A percentile compares a stretch with the other conserved stretches of the same genome.
phyloP scores from a whole-genome alignment of 2,329 filamentous ascomycete genomes.

The Coniochaeta sp. region DNA sequence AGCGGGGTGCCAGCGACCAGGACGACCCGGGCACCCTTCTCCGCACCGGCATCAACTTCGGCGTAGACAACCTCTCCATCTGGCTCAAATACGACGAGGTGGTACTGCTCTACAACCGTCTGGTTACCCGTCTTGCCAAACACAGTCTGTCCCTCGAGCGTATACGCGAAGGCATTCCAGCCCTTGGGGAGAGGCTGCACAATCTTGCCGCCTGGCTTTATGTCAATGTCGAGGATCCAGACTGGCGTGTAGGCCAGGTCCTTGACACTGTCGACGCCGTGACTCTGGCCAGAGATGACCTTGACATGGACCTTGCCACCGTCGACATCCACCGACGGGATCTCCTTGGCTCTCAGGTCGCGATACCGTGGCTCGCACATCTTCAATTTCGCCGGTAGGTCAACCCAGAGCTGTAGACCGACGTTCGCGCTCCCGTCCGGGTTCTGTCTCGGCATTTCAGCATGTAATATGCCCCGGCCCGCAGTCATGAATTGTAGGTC shows the following conservation, averaged over 20 bases:
- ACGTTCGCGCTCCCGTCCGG: slow-evolving; percentile 69
- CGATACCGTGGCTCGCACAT: slow-evolving; percentile 86
- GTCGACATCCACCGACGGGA: slow-evolving; percentile 66
- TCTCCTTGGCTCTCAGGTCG: slow-evolving; percentile 71
- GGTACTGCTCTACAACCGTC: slow-evolving; percentile 57
- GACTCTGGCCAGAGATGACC: slow-evolving; percentile 79
- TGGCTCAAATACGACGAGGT: slow-evolving; percentile 84
- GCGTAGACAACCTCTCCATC: slow-evolving; percentile 69
- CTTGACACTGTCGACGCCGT: slow-evolving; percentile 78
- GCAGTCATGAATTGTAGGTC: slow-evolving; percentile 98
- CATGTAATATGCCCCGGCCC: slow-evolving; percentile 84
- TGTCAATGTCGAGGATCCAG: slow-evolving; percentile 83
- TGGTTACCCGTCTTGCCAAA: slow-evolving; percentile 48
- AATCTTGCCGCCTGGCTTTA: slow-evolving; percentile 72
- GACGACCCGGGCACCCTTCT: slow-evolving; percentile 52
- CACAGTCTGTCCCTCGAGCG: slow-evolving; percentile 62
- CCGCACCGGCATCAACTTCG: slow-evolving; percentile 58
- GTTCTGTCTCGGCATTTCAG: slow-evolving; percentile 85
- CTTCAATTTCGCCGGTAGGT: slow-evolving; percentile 76
- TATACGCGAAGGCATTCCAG: slow-evolving; percentile 90
- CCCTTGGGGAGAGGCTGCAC: slow-evolving; percentile 66
- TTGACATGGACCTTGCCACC: slow-evolving; percentile 72
- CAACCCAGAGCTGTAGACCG: slow-evolving; percentile 93
- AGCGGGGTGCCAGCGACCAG: slow-evolving; percentile 73
- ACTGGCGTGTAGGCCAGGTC: slow-evolving; percentile 94